Base-by-base conservation (phyloP, 768 basidiomycete genomes). In the Coprinopsis sp. region DNA sequence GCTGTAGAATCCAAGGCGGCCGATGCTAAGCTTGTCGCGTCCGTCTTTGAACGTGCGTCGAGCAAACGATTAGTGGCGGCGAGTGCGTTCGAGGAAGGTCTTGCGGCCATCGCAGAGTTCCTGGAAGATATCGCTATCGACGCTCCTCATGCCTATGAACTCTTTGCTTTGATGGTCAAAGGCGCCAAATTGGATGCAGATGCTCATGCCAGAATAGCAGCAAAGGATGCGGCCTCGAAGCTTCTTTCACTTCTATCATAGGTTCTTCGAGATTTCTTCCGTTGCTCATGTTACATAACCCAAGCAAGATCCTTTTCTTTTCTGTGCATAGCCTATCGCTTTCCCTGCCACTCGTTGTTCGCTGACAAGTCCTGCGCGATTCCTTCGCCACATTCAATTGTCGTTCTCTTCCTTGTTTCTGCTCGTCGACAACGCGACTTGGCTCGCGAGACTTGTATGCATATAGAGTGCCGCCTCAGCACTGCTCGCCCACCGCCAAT, bases 41-140 rank as follows among this genome's bases (percentile, higher is more conserved):
- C 85, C 41, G 77, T 95, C 54, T 91, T 95, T 65, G 62, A 64
- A 6, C 76, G 75, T 45, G 81, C 80, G 7, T 66, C 72, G 25
- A 74, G 74, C 33, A 87, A 84, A 67, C 72, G 70, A 33, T 67
- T 84, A 24, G 81, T 83, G 52, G 71, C 79, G 1, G 40, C 72
- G 3, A 76, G 74, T 4, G 63, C 76, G 3, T 83, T 96, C 62
- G 84, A 91, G 65, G 76, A 83, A 49, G 90, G 91, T 12, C 82
- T 95, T 62, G 60, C 59, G 37, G 73, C 77, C 1, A 73, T 80
- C 41, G 80, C 84, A 22, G 89, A 91, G 64, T 66, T 83, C 46
- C 74, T 98, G 56, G 91, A 92, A 57, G 93, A 97, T 59, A 78
- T 93, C 48, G 83, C 85, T 24, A 84, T 93, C 55, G 93, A 98